These are phyloP conservation scores for Vicia villosa DNA, from an alignment of 306 rosid genomes.

Conservation along the genomic window DNA sequence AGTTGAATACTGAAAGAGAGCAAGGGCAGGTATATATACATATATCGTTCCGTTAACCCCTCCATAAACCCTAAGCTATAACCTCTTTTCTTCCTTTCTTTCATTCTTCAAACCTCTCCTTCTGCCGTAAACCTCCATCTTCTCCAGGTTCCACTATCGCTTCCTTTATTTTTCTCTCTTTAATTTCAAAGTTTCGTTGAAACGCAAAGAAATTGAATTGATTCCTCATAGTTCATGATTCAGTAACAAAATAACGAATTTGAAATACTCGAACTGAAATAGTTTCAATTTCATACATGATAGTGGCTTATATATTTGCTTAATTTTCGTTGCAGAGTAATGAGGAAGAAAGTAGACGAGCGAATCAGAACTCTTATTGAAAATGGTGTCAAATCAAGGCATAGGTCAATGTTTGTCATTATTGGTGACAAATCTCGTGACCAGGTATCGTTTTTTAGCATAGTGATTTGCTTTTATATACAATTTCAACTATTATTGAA, in stretches of 20 bases:
- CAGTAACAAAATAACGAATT: neutral
- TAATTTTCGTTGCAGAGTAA: conserved; percentile 31
- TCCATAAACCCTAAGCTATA: neutral
- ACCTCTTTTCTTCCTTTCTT: no score
- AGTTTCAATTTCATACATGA: conserved; percentile 2
- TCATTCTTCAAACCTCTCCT: neutral
- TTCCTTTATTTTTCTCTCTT: neutral
- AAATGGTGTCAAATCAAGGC: conserved; percentile 84
- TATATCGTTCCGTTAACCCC: neutral
- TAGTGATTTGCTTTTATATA: conserved; percentile 1
- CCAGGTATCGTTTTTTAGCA: conserved; percentile 51
- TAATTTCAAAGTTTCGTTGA: neutral
- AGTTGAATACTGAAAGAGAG: no score
- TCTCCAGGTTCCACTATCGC: neutral
- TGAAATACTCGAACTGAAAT: neutral
- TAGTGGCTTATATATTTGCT: neutral
- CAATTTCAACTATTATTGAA: no score
- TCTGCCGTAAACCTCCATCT: neutral
- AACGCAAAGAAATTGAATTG: neutral
- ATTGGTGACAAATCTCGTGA: conserved; percentile 95
- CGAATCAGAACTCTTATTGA: conserved; percentile 89
- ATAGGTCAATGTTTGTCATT: conserved; percentile 85
- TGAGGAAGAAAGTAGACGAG: conserved; percentile 98
- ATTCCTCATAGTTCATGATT: neutral
- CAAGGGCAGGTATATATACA: no score